Percentiles rank a stretch among this genome's conserved stretches.
Evolutionary conservation across 2,329 filamentous ascomycete species (phyloP).

Genomic region (Emmonsia crescens): DNA sequence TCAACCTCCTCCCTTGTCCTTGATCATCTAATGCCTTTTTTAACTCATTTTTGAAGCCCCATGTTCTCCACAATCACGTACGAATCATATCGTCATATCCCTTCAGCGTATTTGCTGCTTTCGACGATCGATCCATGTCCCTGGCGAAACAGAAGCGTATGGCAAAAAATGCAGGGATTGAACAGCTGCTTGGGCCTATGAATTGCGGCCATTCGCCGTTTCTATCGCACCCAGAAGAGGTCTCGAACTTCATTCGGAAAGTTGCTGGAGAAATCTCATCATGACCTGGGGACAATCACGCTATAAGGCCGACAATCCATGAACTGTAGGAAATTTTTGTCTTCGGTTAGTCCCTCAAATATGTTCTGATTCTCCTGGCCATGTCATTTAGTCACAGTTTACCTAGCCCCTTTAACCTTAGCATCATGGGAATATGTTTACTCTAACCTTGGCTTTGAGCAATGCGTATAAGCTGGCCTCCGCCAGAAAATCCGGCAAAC

Average conservation of each 20-base stretch:
- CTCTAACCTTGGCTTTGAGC: too few species aligned
- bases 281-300: background rate
- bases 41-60: background rate
- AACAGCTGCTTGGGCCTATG: background rate
- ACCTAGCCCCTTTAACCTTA: background rate
- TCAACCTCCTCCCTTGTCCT: background rate
- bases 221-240: slow-evolving; percentile 6
- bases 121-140: slow-evolving; percentile 1
- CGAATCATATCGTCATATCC: slow-evolving; percentile 7
- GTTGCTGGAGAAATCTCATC: background rate
- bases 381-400: background rate
- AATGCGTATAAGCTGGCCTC: too few species aligned
- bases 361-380: background rate
- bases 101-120: slow-evolving; percentile 5
- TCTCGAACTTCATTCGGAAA: slow-evolving; percentile 1
- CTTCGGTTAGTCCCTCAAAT: background rate
- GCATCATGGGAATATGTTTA: background rate
- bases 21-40: background rate
- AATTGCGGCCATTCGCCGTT: slow-evolving; percentile 9
- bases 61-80: background rate
- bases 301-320: background rate
- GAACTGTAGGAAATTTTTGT: background rate
- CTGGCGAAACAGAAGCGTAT: slow-evolving; percentile 4
- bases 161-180: slow-evolving; percentile 4
- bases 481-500: too few species aligned